Conservation (phyloP, 1,139 yeast species). For the Geotrichum candidum region DNA sequence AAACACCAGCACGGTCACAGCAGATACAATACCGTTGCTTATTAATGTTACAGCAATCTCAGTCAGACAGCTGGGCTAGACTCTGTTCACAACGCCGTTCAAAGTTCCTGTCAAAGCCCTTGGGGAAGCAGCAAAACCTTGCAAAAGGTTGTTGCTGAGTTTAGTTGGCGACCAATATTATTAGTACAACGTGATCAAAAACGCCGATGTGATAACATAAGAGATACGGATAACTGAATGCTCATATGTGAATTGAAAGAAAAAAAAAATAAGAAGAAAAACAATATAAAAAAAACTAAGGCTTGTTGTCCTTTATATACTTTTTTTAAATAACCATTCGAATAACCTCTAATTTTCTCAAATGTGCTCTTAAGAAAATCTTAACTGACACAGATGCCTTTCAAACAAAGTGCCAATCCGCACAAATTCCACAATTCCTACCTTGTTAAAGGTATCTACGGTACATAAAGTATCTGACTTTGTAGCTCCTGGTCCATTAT, state of each 20-base stretch:
- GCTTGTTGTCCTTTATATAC: background rate
- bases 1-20: background rate
- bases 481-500: background rate
- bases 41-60: background rate
- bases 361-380: background rate
- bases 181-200: background rate
- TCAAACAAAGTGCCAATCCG: background rate
- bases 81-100: background rate
- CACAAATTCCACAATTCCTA: background rate
- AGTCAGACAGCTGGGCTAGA: background rate
- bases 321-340: background rate
- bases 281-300: too few species aligned
- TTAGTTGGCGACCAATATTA: background rate
- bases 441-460: background rate
- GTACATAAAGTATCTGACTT: background rate
- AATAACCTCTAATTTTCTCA: background rate
- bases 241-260: background rate
- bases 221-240: background rate
- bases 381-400: background rate
- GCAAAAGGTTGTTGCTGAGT: background rate
- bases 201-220: background rate
- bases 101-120: background rate
- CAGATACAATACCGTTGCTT: background rate
- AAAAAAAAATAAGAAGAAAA: background rate
- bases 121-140: background rate